A percentile compares a stretch with the other conserved stretches of the same genome.
Conservation (phyloP, 495 filamentous ascomycete genomes). For the Daldinia grandis region DNA sequence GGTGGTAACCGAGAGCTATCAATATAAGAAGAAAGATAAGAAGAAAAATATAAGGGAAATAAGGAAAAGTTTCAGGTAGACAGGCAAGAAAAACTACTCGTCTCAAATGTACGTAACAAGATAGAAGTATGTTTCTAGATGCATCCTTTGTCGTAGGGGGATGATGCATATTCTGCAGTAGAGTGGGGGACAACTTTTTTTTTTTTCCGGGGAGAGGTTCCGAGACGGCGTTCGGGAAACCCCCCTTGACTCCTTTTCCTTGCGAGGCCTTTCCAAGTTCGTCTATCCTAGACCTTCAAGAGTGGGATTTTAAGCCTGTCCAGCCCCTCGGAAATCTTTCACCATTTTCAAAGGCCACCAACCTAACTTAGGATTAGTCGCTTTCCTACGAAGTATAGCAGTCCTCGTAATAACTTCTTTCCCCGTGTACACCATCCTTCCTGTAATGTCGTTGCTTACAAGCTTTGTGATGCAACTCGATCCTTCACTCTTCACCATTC, state of each 20-base stretch:
- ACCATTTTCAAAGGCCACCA: conserved; percentile 24
- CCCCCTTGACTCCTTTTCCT: conserved; percentile 28
- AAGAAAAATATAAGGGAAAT: not conserved
- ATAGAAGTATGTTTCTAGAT: conserved; percentile 16
- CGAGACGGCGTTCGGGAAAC: conserved; percentile 30
- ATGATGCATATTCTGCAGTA: conserved; percentile 4
- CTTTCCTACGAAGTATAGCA: conserved; percentile 7
- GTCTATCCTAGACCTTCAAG: conserved; percentile 19
- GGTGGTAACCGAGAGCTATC: not conserved
- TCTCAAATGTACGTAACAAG: conserved; percentile 18
- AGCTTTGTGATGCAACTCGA: conserved; percentile 17
- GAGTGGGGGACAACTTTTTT: conserved; percentile 32
- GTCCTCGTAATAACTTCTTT: conserved; percentile 29
- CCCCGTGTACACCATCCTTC: conserved; percentile 20
- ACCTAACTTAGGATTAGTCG: conserved; percentile 34
- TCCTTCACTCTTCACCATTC: conserved; percentile 10
- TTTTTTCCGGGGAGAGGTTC: conserved; percentile 39
- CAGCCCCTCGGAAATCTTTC: conserved; percentile 25
- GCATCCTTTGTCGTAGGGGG: conserved; percentile 11
- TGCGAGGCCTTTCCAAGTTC: conserved; percentile 38
- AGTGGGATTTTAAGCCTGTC: conserved; percentile 33
- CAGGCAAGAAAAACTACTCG: not conserved
- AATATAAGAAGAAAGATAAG: not conserved
- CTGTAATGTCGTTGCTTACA: conserved; percentile 22
- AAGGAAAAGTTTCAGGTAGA: not conserved